phyloP scores from a whole-genome alignment of 768 basidiomycete genomes.

The Trametes villosa region DNA sequence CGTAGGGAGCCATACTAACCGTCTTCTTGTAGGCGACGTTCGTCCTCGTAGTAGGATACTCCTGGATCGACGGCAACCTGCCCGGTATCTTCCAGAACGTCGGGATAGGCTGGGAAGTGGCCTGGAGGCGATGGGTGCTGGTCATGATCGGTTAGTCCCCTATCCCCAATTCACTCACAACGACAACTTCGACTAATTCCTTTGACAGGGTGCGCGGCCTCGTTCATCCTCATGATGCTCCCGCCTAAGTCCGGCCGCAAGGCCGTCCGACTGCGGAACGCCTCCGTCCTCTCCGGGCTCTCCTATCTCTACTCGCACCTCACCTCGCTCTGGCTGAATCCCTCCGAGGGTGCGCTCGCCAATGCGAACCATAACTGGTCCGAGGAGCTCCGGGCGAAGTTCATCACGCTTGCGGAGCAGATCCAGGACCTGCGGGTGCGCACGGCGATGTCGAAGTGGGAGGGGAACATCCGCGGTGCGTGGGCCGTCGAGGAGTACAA shows the following conservation, averaged over 20 bases:
- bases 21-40: constrained; percentile 41
- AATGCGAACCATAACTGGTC: constrained; percentile 27
- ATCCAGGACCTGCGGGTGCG: constrained; percentile 38
- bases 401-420: constrained; percentile 39
- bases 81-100: constrained; percentile 45
- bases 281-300: constrained; percentile 44
- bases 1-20: neutral
- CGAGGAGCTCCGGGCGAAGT: constrained; percentile 33
- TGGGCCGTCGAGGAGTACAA: constrained; percentile 57
- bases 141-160: constrained; percentile 50
- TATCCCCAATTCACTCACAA: neutral
- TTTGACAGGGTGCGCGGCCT: constrained; percentile 48
- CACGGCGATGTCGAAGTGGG: constrained; percentile 48
- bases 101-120: constrained; percentile 56
- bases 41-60: constrained; percentile 55
- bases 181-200: neutral
- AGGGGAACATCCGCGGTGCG: constrained; percentile 53
- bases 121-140: constrained; percentile 55
- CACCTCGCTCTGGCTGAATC: constrained; percentile 46
- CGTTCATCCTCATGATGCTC: constrained; percentile 58
- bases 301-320: constrained; percentile 47
- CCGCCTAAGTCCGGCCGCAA: constrained; percentile 54
- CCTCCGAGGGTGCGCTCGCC: constrained; percentile 17
- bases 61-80: constrained; percentile 59
- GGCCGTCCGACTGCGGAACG: constrained; percentile 49